Percentiles rank a stretch among this genome's conserved stretches.
Conservation (phyloP, 2,329 filamentous ascomycete genomes). For the Penicillium brasilianum region DNA sequence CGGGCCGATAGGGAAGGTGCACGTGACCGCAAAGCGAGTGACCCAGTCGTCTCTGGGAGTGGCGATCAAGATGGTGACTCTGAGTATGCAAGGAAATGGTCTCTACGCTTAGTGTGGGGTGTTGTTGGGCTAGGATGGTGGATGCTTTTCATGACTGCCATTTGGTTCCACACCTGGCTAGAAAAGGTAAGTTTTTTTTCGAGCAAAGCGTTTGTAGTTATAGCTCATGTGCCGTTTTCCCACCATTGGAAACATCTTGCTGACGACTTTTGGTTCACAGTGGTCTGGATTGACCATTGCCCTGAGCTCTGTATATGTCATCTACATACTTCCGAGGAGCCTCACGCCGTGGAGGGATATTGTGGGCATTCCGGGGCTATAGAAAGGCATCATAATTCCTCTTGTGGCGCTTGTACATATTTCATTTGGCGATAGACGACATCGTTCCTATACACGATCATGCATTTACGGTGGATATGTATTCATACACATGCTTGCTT, state of each 20-base stretch:
- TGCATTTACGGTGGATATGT: neutral
- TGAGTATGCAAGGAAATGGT: conserved; percentile 62
- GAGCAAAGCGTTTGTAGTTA: neutral
- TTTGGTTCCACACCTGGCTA: conserved; percentile 98
- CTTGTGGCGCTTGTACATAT: conserved; percentile 19
- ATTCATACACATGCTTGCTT: neutral
- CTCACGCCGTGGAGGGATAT: conserved; percentile 51
- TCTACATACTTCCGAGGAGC: conserved; percentile 58
- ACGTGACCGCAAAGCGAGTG: conserved; percentile 41
- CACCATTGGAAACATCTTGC: neutral
- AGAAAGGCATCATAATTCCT: conserved; percentile 14
- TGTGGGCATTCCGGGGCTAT: conserved; percentile 51
- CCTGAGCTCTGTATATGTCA: conserved; percentile 53
- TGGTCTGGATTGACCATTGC: conserved; percentile 58
- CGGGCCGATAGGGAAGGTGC: conserved; percentile 44
- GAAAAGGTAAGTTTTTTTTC: conserved; percentile 74
- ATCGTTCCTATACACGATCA: conserved; percentile 8
- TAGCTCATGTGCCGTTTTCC: conserved; percentile 29
- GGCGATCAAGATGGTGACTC: conserved; percentile 46
- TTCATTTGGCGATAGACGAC: conserved; percentile 20
- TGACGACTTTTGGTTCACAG: conserved; percentile 37
- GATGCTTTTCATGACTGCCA: conserved; percentile 98
- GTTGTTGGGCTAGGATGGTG: conserved; percentile 78
- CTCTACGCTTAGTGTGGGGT: conserved; percentile 53
- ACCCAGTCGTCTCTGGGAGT: conserved; percentile 17